phyloP scores from a whole-genome alignment of 2,329 filamentous ascomycete species.

The Xylariaceae sp. region DNA sequence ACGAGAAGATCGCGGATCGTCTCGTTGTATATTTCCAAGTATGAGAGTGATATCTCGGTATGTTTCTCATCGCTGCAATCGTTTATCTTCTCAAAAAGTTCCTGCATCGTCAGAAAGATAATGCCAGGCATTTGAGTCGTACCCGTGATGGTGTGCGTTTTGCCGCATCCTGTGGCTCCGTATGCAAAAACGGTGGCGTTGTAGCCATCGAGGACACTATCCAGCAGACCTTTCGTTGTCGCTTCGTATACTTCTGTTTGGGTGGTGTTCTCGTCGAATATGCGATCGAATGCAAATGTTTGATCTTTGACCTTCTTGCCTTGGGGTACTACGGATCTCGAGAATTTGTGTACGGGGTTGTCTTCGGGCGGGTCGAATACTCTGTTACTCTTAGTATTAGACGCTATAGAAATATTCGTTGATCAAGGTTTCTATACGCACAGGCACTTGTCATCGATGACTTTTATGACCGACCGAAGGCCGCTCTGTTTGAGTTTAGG shows the following conservation, averaged over 20 bases:
- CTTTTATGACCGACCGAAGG: slow-evolving; percentile 90
- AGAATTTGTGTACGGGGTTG: slow-evolving; percentile 87
- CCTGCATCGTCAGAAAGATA: slow-evolving; percentile 99
- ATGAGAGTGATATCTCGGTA: slow-evolving; percentile 90
- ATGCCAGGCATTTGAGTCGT: slow-evolving; percentile 93
- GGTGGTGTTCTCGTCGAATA: slow-evolving; percentile 93
- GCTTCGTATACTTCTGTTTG: slow-evolving; percentile 95
- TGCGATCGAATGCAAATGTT: slow-evolving; percentile 93
- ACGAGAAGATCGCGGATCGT: slow-evolving; percentile 94
- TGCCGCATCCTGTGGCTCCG: slow-evolving; percentile 95
- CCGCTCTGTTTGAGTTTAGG: slow-evolving; percentile 87
- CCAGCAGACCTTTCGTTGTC: slow-evolving; percentile 86
- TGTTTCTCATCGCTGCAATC: slow-evolving; percentile 85
- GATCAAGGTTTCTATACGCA: slow-evolving; percentile 54
- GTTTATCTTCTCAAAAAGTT: slow-evolving; percentile 94
- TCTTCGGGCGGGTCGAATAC: slow-evolving; percentile 98
- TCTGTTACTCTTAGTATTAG: slow-evolving; percentile 52
- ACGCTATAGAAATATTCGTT: not conserved
- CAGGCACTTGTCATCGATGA: slow-evolving; percentile 95
- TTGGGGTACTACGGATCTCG: slow-evolving; percentile 76
- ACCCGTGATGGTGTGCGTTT: slow-evolving; percentile 96
- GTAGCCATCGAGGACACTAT: slow-evolving; percentile 95
- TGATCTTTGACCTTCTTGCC: slow-evolving; percentile 97
- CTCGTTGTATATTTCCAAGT: slow-evolving; percentile 99
- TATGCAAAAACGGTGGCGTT: slow-evolving; percentile 99